A percentile compares a stretch with the other conserved stretches of the same genome.
Conservation (phyloP, 148 eudicot genomes). For the Heliosperma pusillum region DNA sequence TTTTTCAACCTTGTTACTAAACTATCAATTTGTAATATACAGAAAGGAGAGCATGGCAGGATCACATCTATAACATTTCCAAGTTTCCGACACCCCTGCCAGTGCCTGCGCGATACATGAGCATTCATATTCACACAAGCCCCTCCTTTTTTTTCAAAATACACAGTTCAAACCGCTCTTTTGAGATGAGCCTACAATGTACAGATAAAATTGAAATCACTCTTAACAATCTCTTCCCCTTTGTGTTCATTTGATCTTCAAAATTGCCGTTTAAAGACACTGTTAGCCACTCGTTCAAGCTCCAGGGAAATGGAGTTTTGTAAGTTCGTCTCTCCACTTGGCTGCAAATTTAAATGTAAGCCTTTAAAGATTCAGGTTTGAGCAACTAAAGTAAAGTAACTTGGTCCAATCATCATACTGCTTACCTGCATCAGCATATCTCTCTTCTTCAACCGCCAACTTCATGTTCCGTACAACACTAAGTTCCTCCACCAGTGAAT, state of each 20-base stretch:
- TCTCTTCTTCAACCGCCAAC: constrained; percentile 62
- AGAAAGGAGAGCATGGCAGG: neutral
- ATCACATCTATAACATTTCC: neutral
- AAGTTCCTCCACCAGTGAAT: constrained; percentile 55
- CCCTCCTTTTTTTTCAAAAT: neutral
- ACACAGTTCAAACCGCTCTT: neutral
- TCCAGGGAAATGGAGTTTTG: constrained; percentile 31
- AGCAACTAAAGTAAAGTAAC: neutral
- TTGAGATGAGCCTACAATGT: constrained; percentile 5
- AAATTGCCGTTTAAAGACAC: neutral
- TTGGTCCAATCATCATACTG: neutral
- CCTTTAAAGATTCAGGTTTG: neutral
- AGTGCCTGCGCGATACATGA: neutral
- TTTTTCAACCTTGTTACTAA: neutral
- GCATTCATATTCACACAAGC: neutral
- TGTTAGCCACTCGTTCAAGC: constrained; percentile 12
- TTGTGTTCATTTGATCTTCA: neutral
- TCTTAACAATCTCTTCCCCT: neutral
- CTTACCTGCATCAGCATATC: constrained; percentile 80
- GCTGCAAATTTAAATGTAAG: constrained; percentile 32
- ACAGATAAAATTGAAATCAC: neutral
- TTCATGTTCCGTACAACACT: constrained; percentile 50
- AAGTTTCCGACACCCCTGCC: neutral
- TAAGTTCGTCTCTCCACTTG: constrained; percentile 64
- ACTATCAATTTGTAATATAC: neutral